These are phyloP conservation scores for Boletus sp. DNA, from an alignment of 768 basidiomycete genomes.

Conservation along the genomic window DNA sequence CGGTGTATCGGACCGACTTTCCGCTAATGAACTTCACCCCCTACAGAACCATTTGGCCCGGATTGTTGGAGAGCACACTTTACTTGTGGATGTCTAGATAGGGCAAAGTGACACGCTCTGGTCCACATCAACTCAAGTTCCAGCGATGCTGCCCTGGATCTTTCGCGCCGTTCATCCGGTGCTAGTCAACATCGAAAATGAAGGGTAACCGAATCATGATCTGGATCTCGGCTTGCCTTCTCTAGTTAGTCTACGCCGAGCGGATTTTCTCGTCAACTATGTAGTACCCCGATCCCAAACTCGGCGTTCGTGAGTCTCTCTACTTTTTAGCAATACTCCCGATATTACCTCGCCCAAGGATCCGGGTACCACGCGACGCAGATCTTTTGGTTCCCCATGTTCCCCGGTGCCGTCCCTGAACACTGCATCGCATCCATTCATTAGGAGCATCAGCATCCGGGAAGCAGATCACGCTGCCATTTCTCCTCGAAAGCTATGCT, in stretches of 20 bases:
- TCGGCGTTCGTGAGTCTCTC: neutral
- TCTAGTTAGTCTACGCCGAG: neutral
- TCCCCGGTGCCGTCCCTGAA: neutral
- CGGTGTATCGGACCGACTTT: neutral
- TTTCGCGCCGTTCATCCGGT: neutral
- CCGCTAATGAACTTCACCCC: neutral
- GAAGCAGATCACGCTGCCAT: neutral
- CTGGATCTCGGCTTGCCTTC: neutral
- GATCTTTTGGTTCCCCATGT: neutral
- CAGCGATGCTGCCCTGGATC: neutral
- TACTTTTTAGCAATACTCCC: neutral
- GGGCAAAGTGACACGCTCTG: neutral
- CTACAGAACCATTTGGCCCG: neutral
- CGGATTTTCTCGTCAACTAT: neutral
- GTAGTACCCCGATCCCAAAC: neutral
- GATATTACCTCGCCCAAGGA: neutral
- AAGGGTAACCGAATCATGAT: neutral
- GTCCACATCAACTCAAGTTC: neutral
- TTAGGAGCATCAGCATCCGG: neutral
- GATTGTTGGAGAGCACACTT: neutral
- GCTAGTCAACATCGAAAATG: neutral
- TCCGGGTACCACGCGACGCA: neutral
- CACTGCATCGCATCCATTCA: neutral
- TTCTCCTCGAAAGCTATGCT: neutral
- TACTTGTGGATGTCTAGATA: neutral